Evolutionary conservation across 768 basidiomycete genomes (phyloP), one percentile per base, ranked within the genome.

Genomic region (Omphalotus guepiniiformis): DNA sequence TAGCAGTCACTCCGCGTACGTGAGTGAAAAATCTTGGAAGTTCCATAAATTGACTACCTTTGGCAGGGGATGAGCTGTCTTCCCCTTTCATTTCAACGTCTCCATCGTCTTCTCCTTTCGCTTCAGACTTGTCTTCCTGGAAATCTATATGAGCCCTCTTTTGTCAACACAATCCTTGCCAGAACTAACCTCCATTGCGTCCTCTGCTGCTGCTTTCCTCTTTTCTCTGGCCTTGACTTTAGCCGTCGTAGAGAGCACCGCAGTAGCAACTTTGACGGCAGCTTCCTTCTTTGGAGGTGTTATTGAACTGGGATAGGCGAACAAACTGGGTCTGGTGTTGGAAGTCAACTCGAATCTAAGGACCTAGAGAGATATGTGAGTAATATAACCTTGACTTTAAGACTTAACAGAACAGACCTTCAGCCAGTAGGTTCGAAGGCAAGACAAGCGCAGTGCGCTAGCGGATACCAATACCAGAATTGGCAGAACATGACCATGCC

Each of bases 381-480:
- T 26, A 28, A 6, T 6, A 43, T 2, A 18, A 37, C 21, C 7
- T 13, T 25, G 19, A 11, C n/a, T 19, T 16, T 12, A 34, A 12
- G 57, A 91, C 87, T 47, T 98, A 16, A 41, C 46, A 29, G 57
- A 99, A 12, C 74, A 22, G 53, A 93, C 89, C 76, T 89, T 87
- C 42, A 98, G 7, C 87, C 93, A 12, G 96, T 99, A 3, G 96
- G 94, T 47, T 91, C 87, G 66, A 99, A 97, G 2, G 94, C 86
- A 53, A 99, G 70, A 57, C 86, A 88, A 13, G 89, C 87, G 53
- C 88, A 93, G 59, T 97, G 94, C 12, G 93, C 93, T 22, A 98
- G 73, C 27, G 96, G 96, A 68, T 94, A 99, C 96, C 96, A 99
- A 64, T 98, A 98, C 96, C 96, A 99, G 70, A 99, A 98, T 65